Evolutionary conservation across 768 basidiomycete species (phyloP).

Genomic region (Dacryopinax spathularia): DNA sequence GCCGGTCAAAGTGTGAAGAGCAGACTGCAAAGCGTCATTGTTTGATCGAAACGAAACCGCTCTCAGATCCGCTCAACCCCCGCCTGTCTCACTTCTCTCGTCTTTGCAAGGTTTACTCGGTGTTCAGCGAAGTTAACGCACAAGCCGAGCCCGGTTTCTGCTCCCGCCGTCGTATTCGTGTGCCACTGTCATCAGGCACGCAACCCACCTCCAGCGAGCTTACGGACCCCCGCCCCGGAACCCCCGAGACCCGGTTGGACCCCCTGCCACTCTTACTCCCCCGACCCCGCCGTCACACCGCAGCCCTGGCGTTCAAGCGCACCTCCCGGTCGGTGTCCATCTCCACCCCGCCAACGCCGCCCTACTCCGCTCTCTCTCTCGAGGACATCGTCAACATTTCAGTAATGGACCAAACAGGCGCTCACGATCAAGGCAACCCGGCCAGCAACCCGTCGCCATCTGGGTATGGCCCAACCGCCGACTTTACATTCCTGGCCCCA

Average conservation of each 20-base stretch:
- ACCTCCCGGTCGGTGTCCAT: neutral
- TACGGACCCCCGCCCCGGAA: neutral
- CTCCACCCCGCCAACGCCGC: slow-evolving; percentile 2
- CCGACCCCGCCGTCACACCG: neutral
- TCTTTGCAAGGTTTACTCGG: neutral
- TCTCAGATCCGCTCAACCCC: neutral
- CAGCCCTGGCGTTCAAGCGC: slow-evolving; percentile 4
- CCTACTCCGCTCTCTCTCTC: neutral
- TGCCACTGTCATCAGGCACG: neutral
- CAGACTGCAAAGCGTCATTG: no score
- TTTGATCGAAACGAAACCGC: neutral
- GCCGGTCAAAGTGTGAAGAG: no score
- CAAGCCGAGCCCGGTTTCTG: neutral
- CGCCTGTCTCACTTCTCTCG: neutral
- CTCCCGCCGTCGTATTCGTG: neutral
- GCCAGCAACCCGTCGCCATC: neutral
- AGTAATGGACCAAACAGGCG: neutral
- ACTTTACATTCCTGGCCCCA: neutral
- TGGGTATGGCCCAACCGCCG: neutral
- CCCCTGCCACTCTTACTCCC: neutral
- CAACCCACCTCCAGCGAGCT: neutral
- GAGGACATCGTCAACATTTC: slow-evolving; percentile 1
- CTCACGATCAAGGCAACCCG: no score
- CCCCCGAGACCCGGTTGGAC: neutral
- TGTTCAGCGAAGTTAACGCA: neutral